These are phyloP conservation scores for Gracilaria caudata DNA, from an alignment of 23 red algal species.

Conservation along the genomic window DNA sequence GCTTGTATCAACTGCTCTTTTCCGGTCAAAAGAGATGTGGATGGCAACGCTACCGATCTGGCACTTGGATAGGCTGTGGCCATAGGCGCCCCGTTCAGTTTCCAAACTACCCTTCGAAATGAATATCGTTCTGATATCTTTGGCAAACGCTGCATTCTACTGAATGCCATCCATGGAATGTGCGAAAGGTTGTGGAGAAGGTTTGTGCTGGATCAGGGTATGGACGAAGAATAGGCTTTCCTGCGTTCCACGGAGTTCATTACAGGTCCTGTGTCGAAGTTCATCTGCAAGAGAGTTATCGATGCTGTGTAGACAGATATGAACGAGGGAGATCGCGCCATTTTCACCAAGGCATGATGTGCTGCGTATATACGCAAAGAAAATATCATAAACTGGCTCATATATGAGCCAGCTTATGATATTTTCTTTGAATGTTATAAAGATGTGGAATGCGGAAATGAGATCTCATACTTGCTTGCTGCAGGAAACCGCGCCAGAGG, in stretches of 20 bases:
- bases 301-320: constrained; percentile 94
- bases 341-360: constrained; percentile 89
- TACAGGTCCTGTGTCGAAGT: constrained; percentile 84
- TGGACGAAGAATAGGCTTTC: constrained; percentile 85
- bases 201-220: constrained; percentile 69
- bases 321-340: constrained; percentile 71
- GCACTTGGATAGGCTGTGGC: constrained; percentile 95
- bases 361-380: no score
- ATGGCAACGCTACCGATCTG: constrained; percentile 86
- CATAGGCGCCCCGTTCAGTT: constrained; percentile 87
- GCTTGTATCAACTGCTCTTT: constrained; percentile 99
- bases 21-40: constrained; percentile 87
- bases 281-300: constrained; percentile 91
- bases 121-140: constrained; percentile 99
- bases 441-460: constrained; percentile 94
- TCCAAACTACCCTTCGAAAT: constrained; percentile 92
- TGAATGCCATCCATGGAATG: constrained; percentile 93
- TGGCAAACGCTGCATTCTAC: constrained; percentile 93
- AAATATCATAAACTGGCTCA: no score
- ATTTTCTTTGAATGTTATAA: constrained; percentile 97
- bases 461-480: constrained; percentile 91
- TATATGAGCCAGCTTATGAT: constrained; percentile 95
- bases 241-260: constrained; percentile 82
- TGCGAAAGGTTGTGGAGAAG: constrained; percentile 90
- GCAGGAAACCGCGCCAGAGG: constrained; percentile 75